Conservation (phyloP, 73 alveolate species). For the Tetrahymena thermophila region DNA sequence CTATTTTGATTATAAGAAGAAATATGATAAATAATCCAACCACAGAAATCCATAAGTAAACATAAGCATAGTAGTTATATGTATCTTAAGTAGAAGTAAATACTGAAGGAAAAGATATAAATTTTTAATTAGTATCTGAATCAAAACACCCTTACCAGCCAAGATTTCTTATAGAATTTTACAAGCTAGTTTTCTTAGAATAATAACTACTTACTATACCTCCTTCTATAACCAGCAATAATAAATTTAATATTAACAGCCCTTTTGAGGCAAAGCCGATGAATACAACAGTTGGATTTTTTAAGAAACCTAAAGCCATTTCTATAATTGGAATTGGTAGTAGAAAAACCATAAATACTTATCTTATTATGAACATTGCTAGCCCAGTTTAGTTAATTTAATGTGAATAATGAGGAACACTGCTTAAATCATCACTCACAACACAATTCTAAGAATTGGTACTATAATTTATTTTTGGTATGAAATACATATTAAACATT, state of each 20-base stretch:
- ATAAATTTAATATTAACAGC: neutral
- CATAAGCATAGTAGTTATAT: neutral
- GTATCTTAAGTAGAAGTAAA: neutral
- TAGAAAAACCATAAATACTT: neutral
- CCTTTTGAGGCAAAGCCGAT: neutral
- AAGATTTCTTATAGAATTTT: neutral
- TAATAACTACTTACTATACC: neutral
- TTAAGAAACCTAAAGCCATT: neutral
- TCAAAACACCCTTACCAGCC: neutral
- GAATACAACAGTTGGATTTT: neutral
- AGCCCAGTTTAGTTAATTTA: neutral
- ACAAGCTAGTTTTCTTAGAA: neutral
- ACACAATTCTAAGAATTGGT: neutral
- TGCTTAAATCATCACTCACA: neutral
- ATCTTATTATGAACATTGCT: neutral
- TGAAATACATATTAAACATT: neutral
- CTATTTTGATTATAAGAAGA: neutral
- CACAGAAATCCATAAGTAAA: neutral
- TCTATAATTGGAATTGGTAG: neutral
- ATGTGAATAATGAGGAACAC: neutral
- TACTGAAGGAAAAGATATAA: neutral
- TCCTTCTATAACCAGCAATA: neutral
- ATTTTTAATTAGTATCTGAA: neutral
- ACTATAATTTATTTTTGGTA: neutral
- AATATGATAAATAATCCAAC: neutral